Percentiles rank a stretch among this genome's conserved stretches.
These are phyloP conservation scores for Croton laevigatus DNA, from an alignment of 441 rosid species.

Conservation along the genomic window DNA sequence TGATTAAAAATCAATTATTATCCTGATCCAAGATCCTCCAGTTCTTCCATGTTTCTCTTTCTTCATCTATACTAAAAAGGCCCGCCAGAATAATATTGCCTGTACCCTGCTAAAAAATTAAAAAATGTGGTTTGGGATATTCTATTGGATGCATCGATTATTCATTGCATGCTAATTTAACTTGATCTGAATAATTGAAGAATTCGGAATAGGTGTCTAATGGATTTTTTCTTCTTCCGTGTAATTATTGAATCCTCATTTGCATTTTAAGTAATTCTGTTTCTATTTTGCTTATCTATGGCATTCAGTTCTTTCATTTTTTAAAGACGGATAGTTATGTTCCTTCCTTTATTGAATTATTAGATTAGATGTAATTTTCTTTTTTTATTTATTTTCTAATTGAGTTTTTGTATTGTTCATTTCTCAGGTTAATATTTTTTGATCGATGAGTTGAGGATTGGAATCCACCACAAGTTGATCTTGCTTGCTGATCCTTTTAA, in stretches of 20 bases:
- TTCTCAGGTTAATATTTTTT: too few species aligned
- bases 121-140: too few species aligned
- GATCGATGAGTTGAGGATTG: slow-evolving; percentile 1
- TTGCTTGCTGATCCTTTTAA: too few species aligned
- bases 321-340: not conserved
- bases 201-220: not conserved
- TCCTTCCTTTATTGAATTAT: not conserved
- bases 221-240: not conserved
- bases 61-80: not conserved
- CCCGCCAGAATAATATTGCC: not conserved
- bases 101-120: not conserved
- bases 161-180: not conserved
- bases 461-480: not conserved
- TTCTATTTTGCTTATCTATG: not conserved
- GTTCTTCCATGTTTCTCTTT: not conserved
- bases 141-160: too few species aligned
- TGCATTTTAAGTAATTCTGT: not conserved
- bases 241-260: not conserved
- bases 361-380: not conserved
- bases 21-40: slow-evolving; percentile 16
- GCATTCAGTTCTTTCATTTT: not conserved
- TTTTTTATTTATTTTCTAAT: too few species aligned
- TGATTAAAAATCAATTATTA: not conserved
- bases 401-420: too few species aligned
- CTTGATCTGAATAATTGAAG: not conserved